These are phyloP conservation scores for Globisporangium abappressorium DNA, from an alignment of 352 stramenopile species.

Conservation along the genomic window DNA sequence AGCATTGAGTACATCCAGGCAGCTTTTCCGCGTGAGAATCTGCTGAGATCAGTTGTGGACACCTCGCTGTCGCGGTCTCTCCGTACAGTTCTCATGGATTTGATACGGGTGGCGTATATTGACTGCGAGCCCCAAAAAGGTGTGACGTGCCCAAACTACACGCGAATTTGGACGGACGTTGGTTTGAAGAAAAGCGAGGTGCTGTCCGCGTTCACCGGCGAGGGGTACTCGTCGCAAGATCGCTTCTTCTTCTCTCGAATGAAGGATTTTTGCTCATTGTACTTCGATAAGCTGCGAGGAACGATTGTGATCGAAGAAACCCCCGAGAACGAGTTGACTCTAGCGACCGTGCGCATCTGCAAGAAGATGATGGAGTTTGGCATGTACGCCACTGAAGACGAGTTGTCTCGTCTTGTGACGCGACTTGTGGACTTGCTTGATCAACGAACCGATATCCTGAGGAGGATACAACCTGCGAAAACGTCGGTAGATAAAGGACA, in stretches of 20 bases:
- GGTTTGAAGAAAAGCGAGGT: conserved; percentile 25
- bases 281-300: conserved; percentile 42
- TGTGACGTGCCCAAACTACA: conserved; percentile 62
- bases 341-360: conserved; percentile 48
- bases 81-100: conserved; percentile 61
- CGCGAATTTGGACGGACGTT: conserved; percentile 65
- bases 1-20: conserved; percentile 70
- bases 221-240: conserved; percentile 38
- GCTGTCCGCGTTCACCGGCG: conserved; percentile 26
- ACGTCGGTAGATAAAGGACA: conserved; percentile 1
- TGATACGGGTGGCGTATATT: conserved; percentile 62
- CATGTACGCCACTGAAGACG: conserved; percentile 49
- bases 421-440: conserved; percentile 34
- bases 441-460: conserved; percentile 46
- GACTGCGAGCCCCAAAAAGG: conserved; percentile 68
- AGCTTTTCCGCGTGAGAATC: conserved; percentile 52
- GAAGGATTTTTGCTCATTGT: conserved; percentile 41
- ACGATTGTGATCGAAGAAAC: conserved; percentile 49
- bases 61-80: conserved; percentile 42
- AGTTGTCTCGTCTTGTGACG: conserved; percentile 30
- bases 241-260: conserved; percentile 46
- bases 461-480: neutral
- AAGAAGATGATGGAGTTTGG: conserved; percentile 67
- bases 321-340: conserved; percentile 59
- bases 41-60: conserved; percentile 52